Percentiles rank a stretch among this genome's conserved stretches.
phyloP scores from a whole-genome alignment of 306 rosid genomes.

The Gleditsia sinensis region DNA sequence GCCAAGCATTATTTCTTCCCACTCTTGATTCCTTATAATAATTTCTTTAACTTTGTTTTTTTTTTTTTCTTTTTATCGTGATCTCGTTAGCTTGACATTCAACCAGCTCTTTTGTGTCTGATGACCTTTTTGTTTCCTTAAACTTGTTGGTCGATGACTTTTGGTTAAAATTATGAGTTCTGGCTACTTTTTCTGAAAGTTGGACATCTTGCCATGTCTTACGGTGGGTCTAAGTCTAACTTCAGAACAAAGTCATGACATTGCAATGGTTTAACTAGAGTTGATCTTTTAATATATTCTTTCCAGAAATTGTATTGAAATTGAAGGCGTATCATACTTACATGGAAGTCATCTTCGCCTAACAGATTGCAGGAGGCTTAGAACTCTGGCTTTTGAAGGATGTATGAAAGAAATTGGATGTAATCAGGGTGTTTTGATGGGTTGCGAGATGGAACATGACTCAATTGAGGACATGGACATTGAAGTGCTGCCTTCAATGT shows the following conservation, averaged over 20 bases:
- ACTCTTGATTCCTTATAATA: neutral
- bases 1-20: too few species aligned
- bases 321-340: too few species aligned
- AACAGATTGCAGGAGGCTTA: conserved; percentile 6
- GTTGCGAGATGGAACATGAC: conserved; percentile 69
- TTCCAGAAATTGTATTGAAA: too few species aligned
- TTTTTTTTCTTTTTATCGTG: neutral
- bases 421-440: conserved; percentile 45
- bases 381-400: neutral
- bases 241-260: neutral
- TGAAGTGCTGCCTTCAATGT: conserved; percentile 80
- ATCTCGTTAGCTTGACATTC: neutral
- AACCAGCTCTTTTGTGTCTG: neutral
- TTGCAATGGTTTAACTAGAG: neutral
- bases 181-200: conserved; percentile 17
- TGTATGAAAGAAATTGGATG: conserved; percentile 28
- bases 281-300: neutral
- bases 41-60: neutral
- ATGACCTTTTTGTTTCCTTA: neutral
- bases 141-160: neutral
- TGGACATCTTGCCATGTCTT: conserved; percentile 7
- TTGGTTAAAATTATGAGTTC: neutral
- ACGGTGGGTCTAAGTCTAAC: neutral
- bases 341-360: too few species aligned
- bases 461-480: conserved; percentile 70